phyloP scores from a whole-genome alignment of 2,329 filamentous ascomycete genomes.

The Arthrinium puccinioides region DNA sequence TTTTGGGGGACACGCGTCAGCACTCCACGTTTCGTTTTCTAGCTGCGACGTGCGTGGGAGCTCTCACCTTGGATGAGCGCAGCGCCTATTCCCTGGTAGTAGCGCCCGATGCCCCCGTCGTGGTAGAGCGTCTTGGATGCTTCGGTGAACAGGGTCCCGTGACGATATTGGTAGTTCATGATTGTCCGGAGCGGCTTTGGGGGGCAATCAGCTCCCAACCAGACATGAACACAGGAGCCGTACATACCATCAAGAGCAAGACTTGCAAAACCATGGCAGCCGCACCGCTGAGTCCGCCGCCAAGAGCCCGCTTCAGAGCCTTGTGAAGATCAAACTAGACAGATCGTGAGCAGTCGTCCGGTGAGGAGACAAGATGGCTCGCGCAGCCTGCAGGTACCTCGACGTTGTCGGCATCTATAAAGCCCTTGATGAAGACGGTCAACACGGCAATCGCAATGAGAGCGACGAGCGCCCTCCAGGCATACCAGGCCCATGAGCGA shows the following conservation, averaged over 20 bases:
- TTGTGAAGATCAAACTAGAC: constrained; percentile 34
- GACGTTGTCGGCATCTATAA: constrained; percentile 35
- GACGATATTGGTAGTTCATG: constrained; percentile 45
- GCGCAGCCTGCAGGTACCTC: constrained; percentile 19
- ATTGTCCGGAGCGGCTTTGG: constrained; percentile 37
- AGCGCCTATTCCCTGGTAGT: constrained; percentile 37
- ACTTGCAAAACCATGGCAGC: constrained; percentile 42
- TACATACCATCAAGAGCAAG: constrained; percentile 36
- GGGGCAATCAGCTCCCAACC: not conserved
- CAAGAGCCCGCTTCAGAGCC: constrained; percentile 36
- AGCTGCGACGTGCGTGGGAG: not conserved
- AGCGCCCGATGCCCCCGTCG: constrained; percentile 33
- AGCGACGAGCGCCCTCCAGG: constrained; percentile 29
- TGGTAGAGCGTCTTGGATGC: constrained; percentile 32
- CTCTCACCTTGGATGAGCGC: constrained; percentile 36
- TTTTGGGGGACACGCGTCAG: not conserved
- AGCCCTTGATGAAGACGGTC: constrained; percentile 34
- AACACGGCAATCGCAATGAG: constrained; percentile 23
- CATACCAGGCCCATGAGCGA: constrained; percentile 18
- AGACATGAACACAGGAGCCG: too few species aligned
- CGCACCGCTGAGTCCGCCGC: constrained; percentile 38
- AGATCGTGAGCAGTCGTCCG: not conserved
- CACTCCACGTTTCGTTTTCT: too few species aligned
- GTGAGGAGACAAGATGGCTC: not conserved
- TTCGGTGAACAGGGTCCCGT: constrained; percentile 31